Evolutionary conservation across 2,329 filamentous ascomycete genomes (phyloP).

Genomic region (Hymenoscyphus fraxineus): DNA sequence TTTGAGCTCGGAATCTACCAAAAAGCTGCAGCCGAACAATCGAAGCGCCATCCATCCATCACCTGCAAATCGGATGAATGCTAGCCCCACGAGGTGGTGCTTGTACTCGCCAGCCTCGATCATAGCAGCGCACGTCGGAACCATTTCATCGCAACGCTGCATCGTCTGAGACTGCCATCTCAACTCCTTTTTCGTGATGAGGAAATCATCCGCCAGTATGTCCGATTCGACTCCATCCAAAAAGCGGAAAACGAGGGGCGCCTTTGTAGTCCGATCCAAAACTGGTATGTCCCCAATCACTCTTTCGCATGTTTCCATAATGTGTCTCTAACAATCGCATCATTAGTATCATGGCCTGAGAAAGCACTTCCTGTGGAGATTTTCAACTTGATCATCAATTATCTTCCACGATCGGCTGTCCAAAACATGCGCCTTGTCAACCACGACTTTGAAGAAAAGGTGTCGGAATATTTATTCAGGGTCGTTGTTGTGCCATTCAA

Average conservation of each 20-base stretch:
- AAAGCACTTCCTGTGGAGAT: conserved; percentile 56
- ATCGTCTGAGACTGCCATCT: neutral
- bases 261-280: neutral
- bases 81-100: neutral
- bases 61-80: neutral
- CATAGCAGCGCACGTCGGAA: neutral
- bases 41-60: neutral
- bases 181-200: neutral
- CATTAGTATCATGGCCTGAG: conserved; percentile 36
- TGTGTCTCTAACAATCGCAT: neutral
- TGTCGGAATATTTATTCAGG: conserved; percentile 56
- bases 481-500: conserved; percentile 64
- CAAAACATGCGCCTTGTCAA: conserved; percentile 59
- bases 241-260: neutral
- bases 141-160: neutral
- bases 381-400: conserved; percentile 52
- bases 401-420: conserved; percentile 55
- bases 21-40: neutral
- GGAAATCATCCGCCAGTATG: neutral
- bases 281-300: neutral
- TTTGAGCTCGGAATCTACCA: neutral
- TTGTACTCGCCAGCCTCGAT: neutral
- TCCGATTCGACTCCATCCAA: neutral
- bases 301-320: neutral
- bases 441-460: conserved; percentile 54